Percentiles rank a stretch among this genome's conserved stretches.
Conservation (phyloP, 1,284 basidiomycete species). For the Ceratobasidium theobromae region DNA sequence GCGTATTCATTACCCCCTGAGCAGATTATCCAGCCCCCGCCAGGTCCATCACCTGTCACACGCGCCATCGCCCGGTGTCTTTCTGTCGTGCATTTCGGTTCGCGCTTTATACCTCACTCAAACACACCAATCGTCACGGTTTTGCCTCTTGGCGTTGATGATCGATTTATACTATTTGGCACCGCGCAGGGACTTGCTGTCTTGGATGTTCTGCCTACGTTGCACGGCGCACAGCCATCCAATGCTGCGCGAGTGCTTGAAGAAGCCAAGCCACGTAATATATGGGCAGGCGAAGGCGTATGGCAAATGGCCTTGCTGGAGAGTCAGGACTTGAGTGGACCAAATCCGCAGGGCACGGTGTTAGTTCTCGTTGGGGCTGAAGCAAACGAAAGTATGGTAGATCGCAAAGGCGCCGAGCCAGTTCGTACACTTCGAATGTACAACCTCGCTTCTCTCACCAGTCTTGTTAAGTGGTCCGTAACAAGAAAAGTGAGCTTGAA, state of each 20-base stretch:
- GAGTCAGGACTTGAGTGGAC: conserved; percentile 58
- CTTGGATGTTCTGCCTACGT: conserved; percentile 70
- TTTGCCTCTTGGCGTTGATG: conserved; percentile 60
- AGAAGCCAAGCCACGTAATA: conserved; percentile 56
- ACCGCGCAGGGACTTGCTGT: conserved; percentile 75
- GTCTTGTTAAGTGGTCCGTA: conserved; percentile 69
- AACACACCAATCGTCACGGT: conserved; percentile 68
- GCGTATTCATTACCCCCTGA: conserved; percentile 33
- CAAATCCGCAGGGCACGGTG: conserved; percentile 69
- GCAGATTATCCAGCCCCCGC: conserved; percentile 37
- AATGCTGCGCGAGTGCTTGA: conserved; percentile 40
- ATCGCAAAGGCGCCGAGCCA: conserved; percentile 54
- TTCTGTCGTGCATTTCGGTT: conserved; percentile 71
- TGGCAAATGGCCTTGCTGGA: conserved; percentile 74
- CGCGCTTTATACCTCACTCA: conserved; percentile 77
- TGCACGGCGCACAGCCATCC: conserved; percentile 45
- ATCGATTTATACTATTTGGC: conserved; percentile 66
- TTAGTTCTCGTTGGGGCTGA: conserved; percentile 68
- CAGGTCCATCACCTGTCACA: conserved; percentile 45
- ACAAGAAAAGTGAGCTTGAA: conserved; percentile 57
- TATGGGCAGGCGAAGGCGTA: conserved; percentile 77
- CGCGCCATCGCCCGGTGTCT: conserved; percentile 48
- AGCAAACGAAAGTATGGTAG: conserved; percentile 46
- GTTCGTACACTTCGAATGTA: conserved; percentile 71
- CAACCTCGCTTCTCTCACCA: conserved; percentile 69